phyloP scores from a whole-genome alignment of 192 early-diverging fungal genomes.

The Backusella tuberculispora region DNA sequence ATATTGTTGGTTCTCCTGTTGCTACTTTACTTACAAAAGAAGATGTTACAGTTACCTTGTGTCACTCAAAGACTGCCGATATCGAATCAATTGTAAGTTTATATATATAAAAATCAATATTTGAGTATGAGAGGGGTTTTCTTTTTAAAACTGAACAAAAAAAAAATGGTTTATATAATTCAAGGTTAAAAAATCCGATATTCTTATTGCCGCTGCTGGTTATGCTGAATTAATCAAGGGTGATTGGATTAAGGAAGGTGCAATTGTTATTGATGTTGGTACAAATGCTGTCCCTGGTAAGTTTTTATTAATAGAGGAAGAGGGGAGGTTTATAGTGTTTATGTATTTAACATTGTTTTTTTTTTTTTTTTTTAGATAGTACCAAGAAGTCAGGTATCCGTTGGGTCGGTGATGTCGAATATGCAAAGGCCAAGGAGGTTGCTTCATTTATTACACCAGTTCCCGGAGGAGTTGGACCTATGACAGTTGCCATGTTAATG shows the following conservation, averaged over 20 bases:
- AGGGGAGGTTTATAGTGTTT: too few species aligned
- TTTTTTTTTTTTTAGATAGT: conserved; percentile 56
- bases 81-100: conserved; percentile 73
- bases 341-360: too few species aligned
- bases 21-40: conserved; percentile 77
- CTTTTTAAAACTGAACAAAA: neutral
- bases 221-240: conserved; percentile 80
- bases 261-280: conserved; percentile 96
- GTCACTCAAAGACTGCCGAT: conserved; percentile 84
- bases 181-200: conserved; percentile 74
- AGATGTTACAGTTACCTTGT: conserved; percentile 94
- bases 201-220: conserved; percentile 91
- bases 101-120: neutral
- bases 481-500: conserved; percentile 99
- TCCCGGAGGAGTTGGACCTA: conserved; percentile 98
- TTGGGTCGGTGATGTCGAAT: conserved; percentile 96
- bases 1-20: conserved; percentile 94
- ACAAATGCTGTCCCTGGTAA: conserved; percentile 84
- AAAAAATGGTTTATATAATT: too few species aligned
- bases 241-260: conserved; percentile 94
- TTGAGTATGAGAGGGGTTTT: too few species aligned
- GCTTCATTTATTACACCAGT: conserved; percentile 93
- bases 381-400: conserved; percentile 90
- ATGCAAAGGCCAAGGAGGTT: conserved; percentile 62
- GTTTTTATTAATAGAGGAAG: neutral